These are phyloP conservation scores for Trichoderma sp. DNA, from an alignment of 2,329 filamentous ascomycete genomes.

Conservation along the genomic window DNA sequence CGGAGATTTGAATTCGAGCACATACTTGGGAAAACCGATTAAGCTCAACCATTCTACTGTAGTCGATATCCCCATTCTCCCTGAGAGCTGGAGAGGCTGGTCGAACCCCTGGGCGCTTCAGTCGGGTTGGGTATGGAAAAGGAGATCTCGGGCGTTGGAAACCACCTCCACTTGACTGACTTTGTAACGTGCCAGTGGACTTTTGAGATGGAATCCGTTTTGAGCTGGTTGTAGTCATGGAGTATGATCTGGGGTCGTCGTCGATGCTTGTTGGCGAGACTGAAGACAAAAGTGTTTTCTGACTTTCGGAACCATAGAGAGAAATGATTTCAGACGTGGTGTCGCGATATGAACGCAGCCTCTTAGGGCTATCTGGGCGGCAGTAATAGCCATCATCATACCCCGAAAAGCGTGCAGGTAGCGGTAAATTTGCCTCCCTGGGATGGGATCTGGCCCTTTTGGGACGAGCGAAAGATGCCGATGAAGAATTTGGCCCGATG, in stretches of 20 bases:
- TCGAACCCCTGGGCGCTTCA: slow-evolving; percentile 55
- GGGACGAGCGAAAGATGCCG: slow-evolving; percentile 33
- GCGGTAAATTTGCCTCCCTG: slow-evolving; percentile 32
- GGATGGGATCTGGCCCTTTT: slow-evolving; percentile 34
- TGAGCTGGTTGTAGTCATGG: slow-evolving; percentile 55
- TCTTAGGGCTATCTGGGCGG: slow-evolving; percentile 44
- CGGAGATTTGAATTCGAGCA: neutral
- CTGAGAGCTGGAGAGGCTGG: slow-evolving; percentile 52
- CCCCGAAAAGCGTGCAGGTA: slow-evolving; percentile 33
- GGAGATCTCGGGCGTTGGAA: slow-evolving; percentile 59
- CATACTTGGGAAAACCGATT: slow-evolving; percentile 49
- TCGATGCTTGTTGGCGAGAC: slow-evolving; percentile 46
- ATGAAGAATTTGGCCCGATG: slow-evolving; percentile 41
- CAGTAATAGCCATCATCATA: slow-evolving; percentile 34
- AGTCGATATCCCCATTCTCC: slow-evolving; percentile 50
- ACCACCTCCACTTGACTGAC: slow-evolving; percentile 43
- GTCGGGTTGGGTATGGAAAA: slow-evolving; percentile 58
- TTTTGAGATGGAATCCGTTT: slow-evolving; percentile 48
- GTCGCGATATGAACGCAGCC: slow-evolving; percentile 52
- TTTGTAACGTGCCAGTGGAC: slow-evolving; percentile 51
- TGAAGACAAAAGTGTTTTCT: slow-evolving; percentile 46
- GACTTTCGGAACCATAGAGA: slow-evolving; percentile 55
- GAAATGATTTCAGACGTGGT: slow-evolving; percentile 57
- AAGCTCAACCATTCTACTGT: slow-evolving; percentile 53
- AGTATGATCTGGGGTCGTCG: slow-evolving; percentile 54